phyloP scores from a whole-genome alignment of 75 land plant genomes.

The Cupressus sempervirens region DNA sequence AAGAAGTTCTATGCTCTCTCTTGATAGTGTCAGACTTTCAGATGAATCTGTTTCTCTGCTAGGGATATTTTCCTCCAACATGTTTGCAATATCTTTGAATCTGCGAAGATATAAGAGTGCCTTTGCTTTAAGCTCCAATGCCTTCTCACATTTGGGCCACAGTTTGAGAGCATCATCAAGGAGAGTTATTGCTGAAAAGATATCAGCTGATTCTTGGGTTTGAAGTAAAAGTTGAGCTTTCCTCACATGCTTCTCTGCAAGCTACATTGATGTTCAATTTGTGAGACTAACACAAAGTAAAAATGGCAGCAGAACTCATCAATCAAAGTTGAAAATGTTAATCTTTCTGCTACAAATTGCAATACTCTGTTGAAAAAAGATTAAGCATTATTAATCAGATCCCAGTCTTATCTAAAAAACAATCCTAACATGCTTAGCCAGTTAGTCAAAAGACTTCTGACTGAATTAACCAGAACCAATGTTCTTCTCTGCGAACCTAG shows the following conservation, averaged over 20 bases:
- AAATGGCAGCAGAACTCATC: not conserved
- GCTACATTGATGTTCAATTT: conserved; percentile 20
- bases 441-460: not conserved
- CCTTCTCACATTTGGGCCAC: conserved; percentile 44
- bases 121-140: conserved; percentile 63
- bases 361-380: too few relatives aligned
- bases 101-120: conserved; percentile 49
- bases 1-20: not conserved
- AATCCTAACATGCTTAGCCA: not conserved
- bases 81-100: conserved; percentile 67
- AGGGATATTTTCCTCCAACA: conserved; percentile 69
- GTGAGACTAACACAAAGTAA: not conserved
- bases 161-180: conserved; percentile 57
- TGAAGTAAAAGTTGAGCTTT: conserved; percentile 39
- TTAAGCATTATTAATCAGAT: not conserved
- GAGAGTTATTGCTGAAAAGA: conserved; percentile 32
- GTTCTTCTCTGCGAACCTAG: not conserved
- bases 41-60: conserved; percentile 19
- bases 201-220: conserved; percentile 24
- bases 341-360: too few relatives aligned
- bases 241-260: conserved; percentile 36
- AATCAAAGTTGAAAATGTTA: not conserved
- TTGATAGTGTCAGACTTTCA: not conserved
- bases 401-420: not conserved
- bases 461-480: not conserved